Conservation (phyloP, 257 asterid species). For the Scutellaria baicalensis region DNA sequence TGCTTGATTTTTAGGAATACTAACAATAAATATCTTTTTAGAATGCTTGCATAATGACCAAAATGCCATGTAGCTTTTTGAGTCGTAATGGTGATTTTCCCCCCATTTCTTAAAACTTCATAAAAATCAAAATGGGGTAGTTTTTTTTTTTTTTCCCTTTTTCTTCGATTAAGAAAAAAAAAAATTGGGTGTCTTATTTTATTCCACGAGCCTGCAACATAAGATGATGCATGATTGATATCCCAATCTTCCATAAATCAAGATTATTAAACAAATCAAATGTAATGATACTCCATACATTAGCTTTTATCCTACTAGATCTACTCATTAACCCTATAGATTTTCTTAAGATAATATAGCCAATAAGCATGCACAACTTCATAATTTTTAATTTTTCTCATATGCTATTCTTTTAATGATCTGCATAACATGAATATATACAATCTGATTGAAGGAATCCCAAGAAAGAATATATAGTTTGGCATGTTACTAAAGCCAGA, state of each 20-base stretch:
- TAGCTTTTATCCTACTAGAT: constrained; percentile 1
- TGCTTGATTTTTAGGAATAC: too few relatives aligned
- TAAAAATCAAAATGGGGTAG: too few relatives aligned
- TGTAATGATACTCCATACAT: constrained; percentile 9
- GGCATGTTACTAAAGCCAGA: constrained; percentile 81
- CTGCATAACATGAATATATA: constrained; percentile 12
- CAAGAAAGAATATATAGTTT: constrained; percentile 49
- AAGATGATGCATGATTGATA: constrained; percentile 15
- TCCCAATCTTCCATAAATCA: constrained; percentile 18
- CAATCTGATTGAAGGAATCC: constrained; percentile 40
- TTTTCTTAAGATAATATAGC: background rate
- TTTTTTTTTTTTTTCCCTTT: background rate
- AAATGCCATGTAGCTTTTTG: background rate
- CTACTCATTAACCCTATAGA: background rate
- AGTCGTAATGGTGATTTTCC: background rate
- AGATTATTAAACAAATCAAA: background rate
- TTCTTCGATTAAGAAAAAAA: background rate
- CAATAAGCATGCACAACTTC: constrained; percentile 18
- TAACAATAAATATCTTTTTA: too few relatives aligned
- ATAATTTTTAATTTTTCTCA: background rate
- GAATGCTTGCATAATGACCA: too few relatives aligned
- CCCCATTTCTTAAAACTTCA: too few relatives aligned
- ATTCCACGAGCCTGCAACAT: constrained; percentile 9
- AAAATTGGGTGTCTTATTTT: background rate
- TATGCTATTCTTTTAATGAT: background rate